Evolutionary conservation across 2,329 filamentous ascomycete genomes (phyloP).

Genomic region (Botrytis pseudocinerea): DNA sequence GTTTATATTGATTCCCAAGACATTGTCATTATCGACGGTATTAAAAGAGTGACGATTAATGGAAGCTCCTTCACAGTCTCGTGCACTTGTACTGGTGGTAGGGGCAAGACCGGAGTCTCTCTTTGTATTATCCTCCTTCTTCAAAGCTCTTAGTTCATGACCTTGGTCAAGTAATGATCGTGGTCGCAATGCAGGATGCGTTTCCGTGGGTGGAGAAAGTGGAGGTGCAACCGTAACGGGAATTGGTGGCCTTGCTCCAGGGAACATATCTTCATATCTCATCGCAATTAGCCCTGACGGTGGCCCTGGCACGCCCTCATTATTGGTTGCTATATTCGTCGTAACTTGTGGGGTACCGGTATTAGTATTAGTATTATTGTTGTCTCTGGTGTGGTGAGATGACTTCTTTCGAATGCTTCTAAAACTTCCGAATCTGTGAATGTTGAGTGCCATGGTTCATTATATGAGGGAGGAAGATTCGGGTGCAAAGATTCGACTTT

Average conservation of each 20-base stretch:
- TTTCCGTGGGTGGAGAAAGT: conserved; percentile 34
- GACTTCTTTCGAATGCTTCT: not conserved
- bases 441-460: conserved; percentile 18
- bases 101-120: conserved; percentile 57
- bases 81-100: conserved; percentile 46
- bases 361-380: not conserved
- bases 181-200: conserved; percentile 38
- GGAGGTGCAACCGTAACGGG: conserved; percentile 42
- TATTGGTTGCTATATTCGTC: conserved; percentile 26
- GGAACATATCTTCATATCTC: conserved; percentile 61
- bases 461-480: not conserved
- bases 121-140: conserved; percentile 47
- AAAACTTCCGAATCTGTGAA: conserved; percentile 20
- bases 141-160: conserved; percentile 40
- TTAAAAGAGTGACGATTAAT: conserved; percentile 40
- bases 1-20: conserved; percentile 34
- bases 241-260: conserved; percentile 56
- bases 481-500: not conserved
- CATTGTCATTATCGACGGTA: conserved; percentile 31
- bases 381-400: not conserved
- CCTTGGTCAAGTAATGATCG: conserved; percentile 7
- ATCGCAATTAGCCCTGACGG: conserved; percentile 50
- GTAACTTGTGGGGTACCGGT: conserved; percentile 15
- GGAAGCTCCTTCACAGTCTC: conserved; percentile 42
- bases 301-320: conserved; percentile 37